phyloP scores from a whole-genome alignment of 2,329 filamentous ascomycete species.

The Chaetomium sp. region DNA sequence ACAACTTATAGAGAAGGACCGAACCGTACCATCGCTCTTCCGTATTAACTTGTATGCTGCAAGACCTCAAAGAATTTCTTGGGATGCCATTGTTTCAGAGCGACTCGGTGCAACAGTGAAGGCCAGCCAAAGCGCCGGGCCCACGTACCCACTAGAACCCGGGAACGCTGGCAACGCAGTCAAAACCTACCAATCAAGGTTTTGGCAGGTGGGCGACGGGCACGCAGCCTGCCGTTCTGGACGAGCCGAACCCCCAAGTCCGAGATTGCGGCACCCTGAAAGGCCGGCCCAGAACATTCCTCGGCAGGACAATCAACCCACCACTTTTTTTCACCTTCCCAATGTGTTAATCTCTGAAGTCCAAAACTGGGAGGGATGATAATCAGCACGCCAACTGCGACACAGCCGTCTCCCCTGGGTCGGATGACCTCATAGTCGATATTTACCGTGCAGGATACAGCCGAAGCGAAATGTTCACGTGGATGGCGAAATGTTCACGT shows the following conservation, averaged over 20 bases:
- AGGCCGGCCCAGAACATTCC: slow-evolving; percentile 30
- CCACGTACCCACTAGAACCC: background rate
- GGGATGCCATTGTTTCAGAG: background rate
- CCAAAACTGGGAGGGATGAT: background rate
- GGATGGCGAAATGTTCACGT: background rate
- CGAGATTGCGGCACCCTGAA: slow-evolving; percentile 28
- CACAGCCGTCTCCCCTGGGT: background rate
- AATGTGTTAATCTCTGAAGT: background rate
- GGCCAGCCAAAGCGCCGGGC: background rate
- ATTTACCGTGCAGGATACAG: background rate
- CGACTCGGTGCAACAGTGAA: background rate
- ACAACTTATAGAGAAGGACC: no score
- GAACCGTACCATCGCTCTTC: no score
- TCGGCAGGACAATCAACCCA: slow-evolving; percentile 15
- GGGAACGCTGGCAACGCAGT: background rate
- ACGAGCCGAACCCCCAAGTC: slow-evolving; percentile 17
- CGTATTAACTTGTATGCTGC: background rate
- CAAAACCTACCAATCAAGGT: slow-evolving; percentile 2
- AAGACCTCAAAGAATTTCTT: background rate
- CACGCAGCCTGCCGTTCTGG: slow-evolving; percentile 14
- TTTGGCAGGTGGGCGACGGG: background rate
- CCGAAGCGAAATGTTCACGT: background rate
- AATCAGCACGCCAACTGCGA: background rate
- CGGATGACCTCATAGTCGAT: background rate
- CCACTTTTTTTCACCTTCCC: slow-evolving; percentile 18